Evolutionary conservation across 305 asterid species (phyloP), one percentile per base, ranked within the genome.

Genomic region (Fraxinus albicans): DNA sequence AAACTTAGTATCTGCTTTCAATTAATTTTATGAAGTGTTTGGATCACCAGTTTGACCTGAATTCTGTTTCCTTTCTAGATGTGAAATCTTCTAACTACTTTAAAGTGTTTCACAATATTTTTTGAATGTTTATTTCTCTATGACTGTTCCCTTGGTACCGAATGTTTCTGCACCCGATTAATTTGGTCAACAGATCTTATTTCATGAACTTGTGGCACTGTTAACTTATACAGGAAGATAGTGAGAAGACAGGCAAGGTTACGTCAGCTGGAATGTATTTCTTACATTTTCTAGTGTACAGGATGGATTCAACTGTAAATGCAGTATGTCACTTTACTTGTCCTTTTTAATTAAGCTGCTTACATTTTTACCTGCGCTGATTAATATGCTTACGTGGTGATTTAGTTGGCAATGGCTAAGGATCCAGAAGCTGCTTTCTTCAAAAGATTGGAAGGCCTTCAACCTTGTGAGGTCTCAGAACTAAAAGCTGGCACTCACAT

Each of bases 201-300:
- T 77, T 73, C 27, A 67, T 76, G 33, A 65, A 85, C 81, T 79
- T 82, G 77, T 74, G 35, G 50, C 77, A 2, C 77, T 81, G 58
- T 70, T 69, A 67, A 76, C 17, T 58, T 76, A 82, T 83, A 72
- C 93, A 96, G 99, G 99, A 96, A 90, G 99, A 96, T 83, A 94
- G 98, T 89, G 99, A 96, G 89, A 96, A 96, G 85, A 83, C 97
- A 0, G 94, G 96, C 82, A 96, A 96, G 92, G 93, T 72, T 83
- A 96, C 99, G 73, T 90, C 99, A 0, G 98, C 96, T 3, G 98
- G 99, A 80, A 96, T 96, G 98, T 96, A 96, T 90, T 96, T 96
- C 92, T 92, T 96, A 92, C 99, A 96, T 88, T 96, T 94, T 84
- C 99, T 93, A 91, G 99, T 96, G 79, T 96, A 96, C 89, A 91